Evolutionary conservation across 2,329 filamentous ascomycete species (phyloP).

Genomic region (Diaporthe sp.): DNA sequence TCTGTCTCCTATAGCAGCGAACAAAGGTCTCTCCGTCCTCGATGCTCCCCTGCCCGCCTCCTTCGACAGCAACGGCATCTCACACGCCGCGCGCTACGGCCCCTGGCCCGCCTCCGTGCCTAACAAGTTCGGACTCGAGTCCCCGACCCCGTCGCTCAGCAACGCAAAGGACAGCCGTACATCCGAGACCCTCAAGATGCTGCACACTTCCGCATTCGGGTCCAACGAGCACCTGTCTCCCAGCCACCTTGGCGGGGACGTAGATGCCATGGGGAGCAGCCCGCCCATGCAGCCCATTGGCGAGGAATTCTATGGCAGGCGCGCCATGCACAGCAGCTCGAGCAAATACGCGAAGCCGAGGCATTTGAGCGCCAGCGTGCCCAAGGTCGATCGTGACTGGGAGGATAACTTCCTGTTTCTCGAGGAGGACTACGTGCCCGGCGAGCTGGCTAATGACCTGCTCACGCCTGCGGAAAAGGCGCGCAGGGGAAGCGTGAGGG

Average conservation of each 20-base stretch:
- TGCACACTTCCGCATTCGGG: conserved; percentile 77
- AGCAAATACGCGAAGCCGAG: conserved; percentile 74
- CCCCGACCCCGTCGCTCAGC: conserved; percentile 80
- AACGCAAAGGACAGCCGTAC: conserved; percentile 71
- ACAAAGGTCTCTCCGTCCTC: conserved; percentile 84
- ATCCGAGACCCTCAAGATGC: conserved; percentile 73
- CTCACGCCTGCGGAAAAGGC: conserved; percentile 77
- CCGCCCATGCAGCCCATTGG: conserved; percentile 63
- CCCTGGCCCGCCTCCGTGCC: conserved; percentile 94
- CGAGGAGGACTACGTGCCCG: conserved; percentile 90
- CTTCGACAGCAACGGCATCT: conserved; percentile 96
- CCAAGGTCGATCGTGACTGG: conserved; percentile 74
- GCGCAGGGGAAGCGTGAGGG: conserved; percentile 70
- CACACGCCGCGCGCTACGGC: conserved; percentile 88
- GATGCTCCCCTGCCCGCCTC: conserved; percentile 94
- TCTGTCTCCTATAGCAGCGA: conserved; percentile 79
- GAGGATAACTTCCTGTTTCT: conserved; percentile 78
- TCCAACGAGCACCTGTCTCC: conserved; percentile 67
- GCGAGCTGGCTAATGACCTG: conserved; percentile 72
- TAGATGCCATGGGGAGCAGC: conserved; percentile 58
- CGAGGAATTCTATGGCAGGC: conserved; percentile 77
- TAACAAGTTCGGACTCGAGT: conserved; percentile 90
- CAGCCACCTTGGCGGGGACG: conserved; percentile 46
- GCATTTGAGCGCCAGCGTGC: conserved; percentile 76
- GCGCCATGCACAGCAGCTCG: conserved; percentile 76